These are phyloP conservation scores for Begonia masoniana DNA, from an alignment of 306 rosid genomes.

Conservation along the genomic window DNA sequence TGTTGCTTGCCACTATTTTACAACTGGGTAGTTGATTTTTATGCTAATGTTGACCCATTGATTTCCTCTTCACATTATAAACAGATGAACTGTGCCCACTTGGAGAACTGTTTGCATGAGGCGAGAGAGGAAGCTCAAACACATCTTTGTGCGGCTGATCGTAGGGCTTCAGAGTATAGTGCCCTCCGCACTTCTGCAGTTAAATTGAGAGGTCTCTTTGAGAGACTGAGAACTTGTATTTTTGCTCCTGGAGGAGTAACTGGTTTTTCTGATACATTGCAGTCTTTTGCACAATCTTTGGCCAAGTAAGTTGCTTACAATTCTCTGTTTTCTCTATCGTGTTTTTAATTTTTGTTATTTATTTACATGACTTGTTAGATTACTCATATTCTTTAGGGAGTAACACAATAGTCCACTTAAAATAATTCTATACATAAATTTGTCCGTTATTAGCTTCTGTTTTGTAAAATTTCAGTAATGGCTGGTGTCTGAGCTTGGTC, in stretches of 20 bases:
- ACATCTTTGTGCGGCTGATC: conserved; percentile 89
- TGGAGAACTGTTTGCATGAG: conserved; percentile 93
- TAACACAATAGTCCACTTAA: too few relatives aligned
- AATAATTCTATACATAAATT: background rate
- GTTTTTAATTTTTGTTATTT: too few relatives aligned
- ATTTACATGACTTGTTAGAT: too few relatives aligned
- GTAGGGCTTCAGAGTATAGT: conserved; percentile 83
- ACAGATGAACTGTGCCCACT: conserved; percentile 97
- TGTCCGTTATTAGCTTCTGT: background rate
- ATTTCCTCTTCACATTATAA: conserved; percentile 5
- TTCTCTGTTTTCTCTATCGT: background rate
- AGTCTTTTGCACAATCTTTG: conserved; percentile 62
- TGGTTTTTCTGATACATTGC: conserved; percentile 62
- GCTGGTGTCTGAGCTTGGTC: conserved; percentile 13
- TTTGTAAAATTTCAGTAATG: background rate
- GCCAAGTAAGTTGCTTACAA: conserved; percentile 52
- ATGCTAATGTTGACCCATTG: background rate
- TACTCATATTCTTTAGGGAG: too few relatives aligned
- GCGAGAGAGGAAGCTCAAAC: conserved; percentile 99
- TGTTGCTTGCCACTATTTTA: too few relatives aligned
- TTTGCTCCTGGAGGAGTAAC: conserved; percentile 61
- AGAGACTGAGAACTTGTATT: conserved; percentile 66
- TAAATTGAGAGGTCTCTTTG: conserved; percentile 71
- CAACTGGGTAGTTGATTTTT: too few relatives aligned
- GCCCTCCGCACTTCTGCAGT: conserved; percentile 69